phyloP scores from a whole-genome alignment of 2,329 filamentous ascomycete genomes.

The Ophiostoma ulmi region DNA sequence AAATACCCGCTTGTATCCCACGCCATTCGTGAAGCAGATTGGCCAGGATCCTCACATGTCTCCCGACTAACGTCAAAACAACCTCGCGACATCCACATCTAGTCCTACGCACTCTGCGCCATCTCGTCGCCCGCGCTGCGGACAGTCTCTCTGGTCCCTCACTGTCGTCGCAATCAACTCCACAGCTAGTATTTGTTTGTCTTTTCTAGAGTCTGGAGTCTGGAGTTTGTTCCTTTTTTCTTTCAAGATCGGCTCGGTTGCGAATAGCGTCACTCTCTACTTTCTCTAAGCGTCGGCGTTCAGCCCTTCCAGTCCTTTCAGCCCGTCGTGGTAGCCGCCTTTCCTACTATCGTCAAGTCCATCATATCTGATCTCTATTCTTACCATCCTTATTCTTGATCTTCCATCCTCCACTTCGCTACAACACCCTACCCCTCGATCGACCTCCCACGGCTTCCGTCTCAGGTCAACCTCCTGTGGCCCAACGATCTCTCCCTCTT shows the following conservation, averaged over 20 bases:
- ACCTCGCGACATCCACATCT: constrained; percentile 5
- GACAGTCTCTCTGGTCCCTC: not conserved
- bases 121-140: constrained; percentile 1
- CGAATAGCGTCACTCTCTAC: constrained; percentile 2
- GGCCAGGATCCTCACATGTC: not conserved
- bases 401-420: not conserved
- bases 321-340: not conserved
- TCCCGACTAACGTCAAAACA: constrained; percentile 14
- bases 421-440: constrained; percentile 11
- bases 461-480: constrained; percentile 23
- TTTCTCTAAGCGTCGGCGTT: not conserved
- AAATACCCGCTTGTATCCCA: not conserved
- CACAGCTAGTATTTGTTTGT: not conserved
- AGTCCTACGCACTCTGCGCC: not conserved
- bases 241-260: not conserved
- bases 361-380: not conserved
- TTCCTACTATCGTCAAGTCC: not conserved
- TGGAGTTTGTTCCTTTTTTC: not conserved
- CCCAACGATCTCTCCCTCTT: constrained; percentile 13
- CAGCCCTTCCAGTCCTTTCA: not conserved
- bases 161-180: not conserved
- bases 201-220: not conserved
- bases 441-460: constrained; percentile 23
- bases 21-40: not conserved
- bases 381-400: too few relatives aligned